Evolutionary conservation across 441 rosid species (phyloP).

Genomic region (Mallotus japonicus): DNA sequence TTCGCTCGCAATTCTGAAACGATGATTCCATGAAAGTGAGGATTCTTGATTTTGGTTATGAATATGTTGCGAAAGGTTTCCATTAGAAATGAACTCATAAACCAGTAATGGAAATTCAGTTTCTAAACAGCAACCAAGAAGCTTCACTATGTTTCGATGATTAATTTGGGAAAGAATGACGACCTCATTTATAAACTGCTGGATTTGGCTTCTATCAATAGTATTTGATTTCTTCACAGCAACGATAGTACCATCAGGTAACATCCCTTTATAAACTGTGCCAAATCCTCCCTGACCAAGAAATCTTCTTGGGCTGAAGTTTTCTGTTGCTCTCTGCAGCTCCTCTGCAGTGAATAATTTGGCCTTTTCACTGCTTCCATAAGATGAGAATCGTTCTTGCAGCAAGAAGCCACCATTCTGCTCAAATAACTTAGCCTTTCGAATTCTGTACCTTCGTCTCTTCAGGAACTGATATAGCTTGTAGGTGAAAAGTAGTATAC

Average conservation of each 20-base stretch:
- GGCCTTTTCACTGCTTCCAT: slow-evolving; percentile 23
- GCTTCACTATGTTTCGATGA: slow-evolving; percentile 49
- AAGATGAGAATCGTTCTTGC: slow-evolving; percentile 26
- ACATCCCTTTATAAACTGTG: slow-evolving; percentile 50
- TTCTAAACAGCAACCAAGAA: slow-evolving; percentile 55
- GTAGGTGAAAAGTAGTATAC: slow-evolving; percentile 14
- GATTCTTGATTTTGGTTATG: slow-evolving; percentile 27
- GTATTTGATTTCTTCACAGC: slow-evolving; percentile 45
- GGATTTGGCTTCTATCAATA: slow-evolving; percentile 29
- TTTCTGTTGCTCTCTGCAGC: slow-evolving; percentile 41
- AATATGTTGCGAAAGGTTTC: slow-evolving; percentile 37
- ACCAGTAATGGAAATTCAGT: slow-evolving; percentile 46
- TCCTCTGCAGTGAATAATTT: slow-evolving; percentile 39
- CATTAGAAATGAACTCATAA: slow-evolving; percentile 47
- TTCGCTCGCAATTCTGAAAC: slow-evolving; percentile 41
- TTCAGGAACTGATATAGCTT: slow-evolving; percentile 12
- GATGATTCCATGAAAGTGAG: slow-evolving; percentile 40
- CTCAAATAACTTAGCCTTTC: slow-evolving; percentile 27
- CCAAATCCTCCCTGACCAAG: slow-evolving; percentile 47
- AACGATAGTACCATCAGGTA: slow-evolving; percentile 45
- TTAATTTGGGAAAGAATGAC: slow-evolving; percentile 41
- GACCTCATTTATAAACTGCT: slow-evolving; percentile 52
- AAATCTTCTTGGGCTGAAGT: slow-evolving; percentile 33
- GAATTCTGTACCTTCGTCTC: background rate
- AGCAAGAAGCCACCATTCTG: slow-evolving; percentile 51